Base-by-base conservation (phyloP, 2,329 filamentous ascomycete genomes). In the Monosporascus cannonballus region DNA sequence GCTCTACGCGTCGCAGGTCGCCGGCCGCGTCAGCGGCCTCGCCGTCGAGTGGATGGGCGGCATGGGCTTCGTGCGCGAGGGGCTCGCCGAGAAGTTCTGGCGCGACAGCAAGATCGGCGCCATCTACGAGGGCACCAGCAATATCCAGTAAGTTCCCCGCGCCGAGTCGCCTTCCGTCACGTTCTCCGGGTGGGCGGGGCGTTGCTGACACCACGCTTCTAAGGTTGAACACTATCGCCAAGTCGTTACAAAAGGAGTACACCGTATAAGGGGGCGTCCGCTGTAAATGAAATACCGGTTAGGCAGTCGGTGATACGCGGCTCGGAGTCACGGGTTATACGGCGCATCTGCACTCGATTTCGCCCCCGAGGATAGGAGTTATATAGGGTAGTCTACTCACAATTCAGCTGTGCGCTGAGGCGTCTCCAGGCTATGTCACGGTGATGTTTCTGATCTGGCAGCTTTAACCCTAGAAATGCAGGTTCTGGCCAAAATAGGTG, bases 21-120 rank as follows among this genome's bases (percentile, higher is more conserved):
- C 94, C 0, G 89, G 89, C 20, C 85, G 84, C 51, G 93, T 99
- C 20, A 88, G 87, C 51, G 85, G 92, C 6, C 80, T 88, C 48
- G 94, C 93, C 0, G 84, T 99, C 27, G 94, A 99, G 75, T 99
- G 94, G 94, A 97, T 97, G 93, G 94, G 94, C 47, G 94, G 94
- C 56, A 97, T 99, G 94, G 94, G 94, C 46, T 99, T 99, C 64
- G 94, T 99, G 17, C 79, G 94, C 45, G 94, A 99, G 71, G 94
- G 94, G 0, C 84, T 96, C 54, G 94, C 94, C 0, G 94, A 99
- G 83, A 99, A 99, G 83, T 96, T 87, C 76, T 99, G 87, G 80
- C 81, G 94, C 47, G 94, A 99, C 71, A 94, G 89, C 79, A 99
- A 97, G 86, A 99, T 99, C 66, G 94, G 94, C 9, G 91, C 91